Evolutionary conservation across 2,329 filamentous ascomycete genomes (phyloP), one percentile per base, ranked within the genome.

Genomic region (Monosporascus cannonballus): DNA sequence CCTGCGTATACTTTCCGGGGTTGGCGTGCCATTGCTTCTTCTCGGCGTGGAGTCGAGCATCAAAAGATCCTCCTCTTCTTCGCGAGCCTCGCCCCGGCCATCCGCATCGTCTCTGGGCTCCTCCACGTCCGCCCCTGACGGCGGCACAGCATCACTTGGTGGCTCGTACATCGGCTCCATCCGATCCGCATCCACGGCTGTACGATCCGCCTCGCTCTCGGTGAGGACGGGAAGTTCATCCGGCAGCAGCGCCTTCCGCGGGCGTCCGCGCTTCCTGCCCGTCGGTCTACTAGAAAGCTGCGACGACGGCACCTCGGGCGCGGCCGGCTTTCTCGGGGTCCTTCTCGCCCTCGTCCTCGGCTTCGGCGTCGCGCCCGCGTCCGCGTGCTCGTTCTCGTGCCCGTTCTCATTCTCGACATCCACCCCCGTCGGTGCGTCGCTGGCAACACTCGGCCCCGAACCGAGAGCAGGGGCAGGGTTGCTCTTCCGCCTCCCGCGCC

Each of bases 251-350:
- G 59, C 56, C 51, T 69, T 69, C 34, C 66, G 61, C 54, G 66
- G 64, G 1, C 66, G 59, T 6, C 66, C 65, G 20, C 66, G 61
- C 54, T 67, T 68, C 55, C 59, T 65, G 47, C 64, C 64, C 1
- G 62, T 64, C 22, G 59, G 44, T 41, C 53, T 60, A 27, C 51
- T 61, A 30, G 61, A 56, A 25, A 55, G 30, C 36, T 66, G 61
- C 37, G 64, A 65, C 17, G 66, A 67, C 18, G 64, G 62, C 7
- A 61, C 55, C 18, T 56, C 38, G 18, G 59, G 53, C 2, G 59
- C 51, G 34, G 60, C 39, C 9, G 50, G 44, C 22, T 55, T 63
- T 50, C 53, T 63, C 4, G 65, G 64, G 4, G 64, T 69, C 49
- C 63, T 68, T 8, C 17, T 20, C 39, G n/a, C n/a, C 20, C 39